phyloP scores from a whole-genome alignment of 768 basidiomycete species.

The Lyophyllum atratum region DNA sequence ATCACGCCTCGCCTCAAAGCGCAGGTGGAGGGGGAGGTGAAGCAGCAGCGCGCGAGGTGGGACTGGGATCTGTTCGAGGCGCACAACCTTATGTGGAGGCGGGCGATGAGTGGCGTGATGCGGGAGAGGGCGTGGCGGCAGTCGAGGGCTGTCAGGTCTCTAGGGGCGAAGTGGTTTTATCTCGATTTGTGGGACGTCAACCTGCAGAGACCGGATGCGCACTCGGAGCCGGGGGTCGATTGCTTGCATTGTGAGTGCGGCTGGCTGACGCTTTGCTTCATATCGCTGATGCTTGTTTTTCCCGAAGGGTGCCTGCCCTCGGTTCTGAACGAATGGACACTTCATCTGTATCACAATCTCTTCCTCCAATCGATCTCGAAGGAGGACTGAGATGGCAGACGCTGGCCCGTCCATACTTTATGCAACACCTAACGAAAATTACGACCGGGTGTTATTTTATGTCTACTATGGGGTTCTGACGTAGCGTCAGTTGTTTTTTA shows the following conservation, averaged over 20 bases:
- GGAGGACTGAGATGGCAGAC: not conserved
- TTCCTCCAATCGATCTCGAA: constrained; percentile 12
- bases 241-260: constrained; percentile 28
- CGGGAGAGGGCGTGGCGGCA: constrained; percentile 16
- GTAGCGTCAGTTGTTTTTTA: not conserved
- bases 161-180: constrained; percentile 27
- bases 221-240: constrained; percentile 27
- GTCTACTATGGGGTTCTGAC: not conserved
- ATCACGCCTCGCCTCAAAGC: constrained; percentile 22
- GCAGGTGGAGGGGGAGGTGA: constrained; percentile 18
- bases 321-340: constrained; percentile 27
- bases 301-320: constrained; percentile 25
- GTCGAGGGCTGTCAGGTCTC: constrained; percentile 6
- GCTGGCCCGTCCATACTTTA: not conserved
- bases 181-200: constrained; percentile 27
- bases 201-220: constrained; percentile 28
- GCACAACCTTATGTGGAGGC: constrained; percentile 24
- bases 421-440: not conserved
- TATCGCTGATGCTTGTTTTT: not conserved
- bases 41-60: constrained; percentile 24
- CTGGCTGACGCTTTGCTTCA: not conserved
- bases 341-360: constrained; percentile 23
- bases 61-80: constrained; percentile 29
- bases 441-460: not conserved
- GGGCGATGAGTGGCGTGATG: constrained; percentile 17